Evolutionary conservation across 1,139 yeast genomes (phyloP).

Genomic region (Saccharomyces hybrid): DNA sequence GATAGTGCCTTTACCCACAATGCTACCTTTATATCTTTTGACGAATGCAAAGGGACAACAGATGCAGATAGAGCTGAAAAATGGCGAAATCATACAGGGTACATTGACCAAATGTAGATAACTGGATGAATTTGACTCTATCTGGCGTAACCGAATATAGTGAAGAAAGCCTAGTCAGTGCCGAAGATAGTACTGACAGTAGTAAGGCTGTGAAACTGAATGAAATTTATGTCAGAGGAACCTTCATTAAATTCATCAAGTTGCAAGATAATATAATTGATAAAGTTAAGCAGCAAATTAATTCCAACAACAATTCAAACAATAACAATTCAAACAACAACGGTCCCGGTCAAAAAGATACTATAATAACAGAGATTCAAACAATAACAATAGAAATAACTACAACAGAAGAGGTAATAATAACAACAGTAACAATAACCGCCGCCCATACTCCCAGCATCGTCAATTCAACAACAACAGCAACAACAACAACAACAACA

Average conservation of each 20-base stretch:
- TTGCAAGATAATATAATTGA: slow-evolving; percentile 70
- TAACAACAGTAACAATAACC: slow-evolving; percentile 7
- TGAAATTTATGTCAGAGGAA: slow-evolving; percentile 82
- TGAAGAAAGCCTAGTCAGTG: slow-evolving; percentile 6
- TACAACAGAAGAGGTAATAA: slow-evolving; percentile 21
- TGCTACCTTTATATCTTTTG: slow-evolving; percentile 83
- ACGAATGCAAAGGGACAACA: slow-evolving; percentile 89
- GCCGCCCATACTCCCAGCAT: slow-evolving; percentile 6
- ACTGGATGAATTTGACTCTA: slow-evolving; percentile 91
- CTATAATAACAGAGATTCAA: slow-evolving; percentile 11
- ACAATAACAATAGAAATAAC: slow-evolving; percentile 23
- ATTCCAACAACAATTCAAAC: slow-evolving; percentile 31
- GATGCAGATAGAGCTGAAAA: slow-evolving; percentile 81
- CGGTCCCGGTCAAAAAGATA: slow-evolving; percentile 29
- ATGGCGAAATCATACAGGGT: slow-evolving; percentile 87
- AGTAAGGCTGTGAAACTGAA: slow-evolving; percentile 60
- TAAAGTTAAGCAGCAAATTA: slow-evolving; percentile 56
- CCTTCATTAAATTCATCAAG: slow-evolving; percentile 61
- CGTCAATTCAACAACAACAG: slow-evolving; percentile 14
- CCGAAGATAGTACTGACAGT: slow-evolving; percentile 31
- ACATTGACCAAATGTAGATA: slow-evolving; percentile 78
- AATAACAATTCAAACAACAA: slow-evolving; percentile 33
- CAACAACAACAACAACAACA: slow-evolving; percentile 12
- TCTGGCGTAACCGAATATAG: slow-evolving; percentile 58
- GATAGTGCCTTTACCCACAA: slow-evolving; percentile 5